phyloP scores from a whole-genome alignment of 495 filamentous ascomycete species.

The Gamarada debralockiae region DNA sequence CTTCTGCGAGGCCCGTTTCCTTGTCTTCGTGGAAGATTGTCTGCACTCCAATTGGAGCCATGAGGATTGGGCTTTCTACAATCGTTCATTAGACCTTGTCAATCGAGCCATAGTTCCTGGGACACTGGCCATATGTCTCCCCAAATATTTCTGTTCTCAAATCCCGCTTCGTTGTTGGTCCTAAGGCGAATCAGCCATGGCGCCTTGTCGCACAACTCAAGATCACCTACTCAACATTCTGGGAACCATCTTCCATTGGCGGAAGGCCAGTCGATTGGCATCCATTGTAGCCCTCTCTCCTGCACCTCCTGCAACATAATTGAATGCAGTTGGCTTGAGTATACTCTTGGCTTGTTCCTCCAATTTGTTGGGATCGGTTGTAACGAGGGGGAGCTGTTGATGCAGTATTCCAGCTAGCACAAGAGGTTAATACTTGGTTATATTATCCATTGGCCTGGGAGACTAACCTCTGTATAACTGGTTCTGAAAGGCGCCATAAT shows the following conservation, averaged over 20 bases:
- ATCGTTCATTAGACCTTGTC: neutral
- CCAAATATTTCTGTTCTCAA: conserved; percentile 55
- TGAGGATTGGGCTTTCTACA: conserved; percentile 43
- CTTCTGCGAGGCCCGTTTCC: conserved; percentile 49
- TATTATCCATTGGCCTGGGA: no score
- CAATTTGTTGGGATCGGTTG: conserved; percentile 56
- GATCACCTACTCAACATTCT: conserved; percentile 26
- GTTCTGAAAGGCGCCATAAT: no score
- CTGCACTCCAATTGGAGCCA: conserved; percentile 60
- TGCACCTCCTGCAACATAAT: conserved; percentile 62
- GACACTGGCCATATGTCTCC: conserved; percentile 33
- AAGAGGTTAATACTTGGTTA: no score
- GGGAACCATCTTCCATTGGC: conserved; percentile 58
- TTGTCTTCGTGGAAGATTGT: conserved; percentile 51
- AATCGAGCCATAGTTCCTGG: neutral
- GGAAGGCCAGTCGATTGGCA: conserved; percentile 59
- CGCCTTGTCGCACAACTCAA: neutral
- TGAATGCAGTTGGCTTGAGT: conserved; percentile 46
- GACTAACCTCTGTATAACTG: no score
- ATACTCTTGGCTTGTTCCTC: conserved; percentile 50
- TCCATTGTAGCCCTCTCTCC: conserved; percentile 63
- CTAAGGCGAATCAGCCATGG: conserved; percentile 17
- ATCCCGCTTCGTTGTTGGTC: conserved; percentile 39
- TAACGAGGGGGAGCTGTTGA: conserved; percentile 46
- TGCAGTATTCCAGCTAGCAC: conserved; percentile 45